Evolutionary conservation across 176 grass and related monocot species (phyloP), one percentile per base, ranked within the genome.

Genomic region (Areca catechu): DNA sequence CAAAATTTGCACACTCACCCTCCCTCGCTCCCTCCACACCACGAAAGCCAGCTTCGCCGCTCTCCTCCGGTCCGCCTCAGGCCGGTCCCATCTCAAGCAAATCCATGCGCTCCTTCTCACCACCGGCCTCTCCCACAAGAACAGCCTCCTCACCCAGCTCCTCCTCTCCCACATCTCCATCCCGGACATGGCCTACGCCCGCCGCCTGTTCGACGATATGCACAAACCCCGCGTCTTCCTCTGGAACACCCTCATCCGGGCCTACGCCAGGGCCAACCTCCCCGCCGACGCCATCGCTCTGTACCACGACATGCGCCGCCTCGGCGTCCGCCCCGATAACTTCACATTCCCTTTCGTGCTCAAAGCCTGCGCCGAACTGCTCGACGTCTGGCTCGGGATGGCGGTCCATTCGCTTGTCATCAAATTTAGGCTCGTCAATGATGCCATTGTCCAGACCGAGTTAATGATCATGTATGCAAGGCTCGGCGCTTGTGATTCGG

Each of bases 281-380:
- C 50, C 63, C 5, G 22, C 3, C 5, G 24, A 51, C 49, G 22
- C 63, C 15, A 29, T 29, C 24, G 22, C 49, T 21, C 50, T 66
- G 15, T 53, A 66, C 21, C 16, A 24, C 50, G 22, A 22, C 21
- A 66, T 66, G 63, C 49, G n/a, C 22, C 3, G 50, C 22, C 63
- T 66, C 63, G 49, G 21, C 49, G 50, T 53, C 50, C 63, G 63
- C 49, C 63, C 63, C 22, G 63, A 66, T 28, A 66, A 30, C 22
- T 53, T 66, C 63, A 66, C 63, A 50, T 66, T 66, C 49, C 63
- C 63, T 17, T 66, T 66, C 63, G 49, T 66, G 49, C 63, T 66
- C 49, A 51, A 28, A 19, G 63, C 63, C 50, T 66, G 63, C 49
- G 22, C 63, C 50, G 49, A 66, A 4, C 16, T 66, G 49, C 49